phyloP scores from a whole-genome alignment of 2,329 filamentous ascomycete genomes.

The Tolypocladium nubicola region DNA sequence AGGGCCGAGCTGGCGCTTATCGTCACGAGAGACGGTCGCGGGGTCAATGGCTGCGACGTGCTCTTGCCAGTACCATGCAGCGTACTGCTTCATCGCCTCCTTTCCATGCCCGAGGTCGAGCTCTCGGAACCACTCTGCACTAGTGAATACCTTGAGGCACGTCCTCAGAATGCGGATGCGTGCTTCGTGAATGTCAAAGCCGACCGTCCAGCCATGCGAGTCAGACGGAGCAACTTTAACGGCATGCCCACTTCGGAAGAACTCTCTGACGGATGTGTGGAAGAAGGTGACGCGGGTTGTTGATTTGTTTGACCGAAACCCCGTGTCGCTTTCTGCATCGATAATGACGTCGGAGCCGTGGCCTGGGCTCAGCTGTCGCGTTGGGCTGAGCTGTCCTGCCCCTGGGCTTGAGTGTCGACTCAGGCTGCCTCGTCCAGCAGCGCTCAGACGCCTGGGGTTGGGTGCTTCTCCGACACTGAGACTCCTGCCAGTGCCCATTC shows the following conservation, averaged over 20 bases:
- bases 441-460: conserved; percentile 5
- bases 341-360: conserved; percentile 17
- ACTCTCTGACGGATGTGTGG: conserved; percentile 27
- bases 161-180: conserved; percentile 25
- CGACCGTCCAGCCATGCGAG: conserved; percentile 13
- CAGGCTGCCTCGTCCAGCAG: conserved; percentile 1
- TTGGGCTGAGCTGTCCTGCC: conserved; percentile 8
- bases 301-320: conserved; percentile 30
- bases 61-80: conserved; percentile 35
- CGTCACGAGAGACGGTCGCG: conserved; percentile 9
- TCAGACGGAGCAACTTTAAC: conserved; percentile 6
- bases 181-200: conserved; percentile 22
- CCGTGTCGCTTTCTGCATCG: conserved; percentile 21
- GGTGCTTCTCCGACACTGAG: conserved; percentile 4
- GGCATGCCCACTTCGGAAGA: conserved; percentile 23
- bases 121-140: conserved; percentile 17
- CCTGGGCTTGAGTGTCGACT: conserved; percentile 13
- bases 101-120: conserved; percentile 15
- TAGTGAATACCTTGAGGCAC: conserved; percentile 28
- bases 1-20: conserved; percentile 22
- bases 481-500: conserved; percentile 1
- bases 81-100: conserved; percentile 25
- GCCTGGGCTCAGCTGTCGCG: conserved; percentile 14
- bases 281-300: conserved; percentile 29
- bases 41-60: conserved; percentile 25